phyloP scores from a whole-genome alignment of 2,329 filamentous ascomycete species.

The Incumbomyces delicatus region DNA sequence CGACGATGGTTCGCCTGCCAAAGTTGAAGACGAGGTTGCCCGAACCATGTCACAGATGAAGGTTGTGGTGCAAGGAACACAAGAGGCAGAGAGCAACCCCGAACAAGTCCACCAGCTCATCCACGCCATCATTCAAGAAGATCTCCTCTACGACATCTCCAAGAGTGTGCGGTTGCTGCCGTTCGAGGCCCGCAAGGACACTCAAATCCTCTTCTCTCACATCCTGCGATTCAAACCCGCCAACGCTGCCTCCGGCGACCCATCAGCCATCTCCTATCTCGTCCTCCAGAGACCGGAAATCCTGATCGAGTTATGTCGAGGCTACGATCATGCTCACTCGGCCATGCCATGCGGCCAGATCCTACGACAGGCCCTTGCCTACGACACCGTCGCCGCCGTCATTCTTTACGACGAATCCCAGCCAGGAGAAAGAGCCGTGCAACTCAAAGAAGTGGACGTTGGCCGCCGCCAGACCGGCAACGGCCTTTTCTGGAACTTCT shows the following conservation, averaged over 20 bases:
- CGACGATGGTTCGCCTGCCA: conserved; percentile 45
- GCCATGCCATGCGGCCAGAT: conserved; percentile 86
- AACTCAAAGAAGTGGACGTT: conserved; percentile 66
- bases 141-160: conserved; percentile 76
- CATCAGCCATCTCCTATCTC: conserved; percentile 78
- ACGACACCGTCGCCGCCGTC: conserved; percentile 79
- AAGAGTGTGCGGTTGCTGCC: conserved; percentile 73
- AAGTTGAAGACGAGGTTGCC: conserved; percentile 41
- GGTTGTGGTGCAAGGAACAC: conserved; percentile 81
- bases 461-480: conserved; percentile 65
- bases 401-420: conserved; percentile 86
- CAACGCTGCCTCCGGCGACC: conserved; percentile 53
- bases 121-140: conserved; percentile 74
- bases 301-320: conserved; percentile 75
- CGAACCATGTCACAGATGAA: conserved; percentile 88
- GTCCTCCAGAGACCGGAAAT: conserved; percentile 79
- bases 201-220: conserved; percentile 90
- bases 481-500: conserved; percentile 94
- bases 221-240: conserved; percentile 80
- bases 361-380: conserved; percentile 79
- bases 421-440: conserved; percentile 62
- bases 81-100: conserved; percentile 80
- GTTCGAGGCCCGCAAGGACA: conserved; percentile 93
- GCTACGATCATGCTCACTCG: conserved; percentile 83
- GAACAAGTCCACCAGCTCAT: conserved; percentile 84